Evolutionary conservation across 306 rosid genomes (phyloP).

Genomic region (Adenanthera pavonina): DNA sequence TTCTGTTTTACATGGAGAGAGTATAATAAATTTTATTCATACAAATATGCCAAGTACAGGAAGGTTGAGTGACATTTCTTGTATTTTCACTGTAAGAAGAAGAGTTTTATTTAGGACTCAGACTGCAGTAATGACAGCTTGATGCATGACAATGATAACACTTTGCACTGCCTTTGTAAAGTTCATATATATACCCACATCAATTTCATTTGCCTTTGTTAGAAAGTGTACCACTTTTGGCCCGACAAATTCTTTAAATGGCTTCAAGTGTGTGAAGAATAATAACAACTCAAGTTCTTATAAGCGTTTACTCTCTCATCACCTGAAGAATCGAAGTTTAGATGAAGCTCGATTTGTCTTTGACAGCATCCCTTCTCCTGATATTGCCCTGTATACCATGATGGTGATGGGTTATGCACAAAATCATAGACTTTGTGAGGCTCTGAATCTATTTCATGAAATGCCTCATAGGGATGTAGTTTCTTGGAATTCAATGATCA

Average conservation of each 20-base stretch:
- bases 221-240: background rate
- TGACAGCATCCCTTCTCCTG: background rate
- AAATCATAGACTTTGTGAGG: slow-evolving; percentile 52
- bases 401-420: background rate
- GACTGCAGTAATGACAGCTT: background rate
- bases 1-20: no score
- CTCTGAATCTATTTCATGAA: slow-evolving; percentile 60
- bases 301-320: slow-evolving; percentile 45
- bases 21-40: no score
- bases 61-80: no score
- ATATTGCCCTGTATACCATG: slow-evolving; percentile 9
- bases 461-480: slow-evolving; percentile 66
- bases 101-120: background rate
- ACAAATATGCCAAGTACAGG: no score
- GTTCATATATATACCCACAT: slow-evolving; percentile 1
- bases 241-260: slow-evolving; percentile 10
- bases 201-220: slow-evolving; percentile 17
- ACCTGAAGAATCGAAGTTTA: slow-evolving; percentile 52
- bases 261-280: slow-evolving; percentile 36
- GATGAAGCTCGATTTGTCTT: slow-evolving; percentile 60
- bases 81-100: no score
- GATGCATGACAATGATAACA: background rate
- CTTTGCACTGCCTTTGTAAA: slow-evolving; percentile 43
- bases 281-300: slow-evolving; percentile 22
- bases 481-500: slow-evolving; percentile 78